Evolutionary conservation across 2,329 filamentous ascomycete species (phyloP), one percentile per base, ranked within the genome.

Genomic region (Venturia oleaginea): DNA sequence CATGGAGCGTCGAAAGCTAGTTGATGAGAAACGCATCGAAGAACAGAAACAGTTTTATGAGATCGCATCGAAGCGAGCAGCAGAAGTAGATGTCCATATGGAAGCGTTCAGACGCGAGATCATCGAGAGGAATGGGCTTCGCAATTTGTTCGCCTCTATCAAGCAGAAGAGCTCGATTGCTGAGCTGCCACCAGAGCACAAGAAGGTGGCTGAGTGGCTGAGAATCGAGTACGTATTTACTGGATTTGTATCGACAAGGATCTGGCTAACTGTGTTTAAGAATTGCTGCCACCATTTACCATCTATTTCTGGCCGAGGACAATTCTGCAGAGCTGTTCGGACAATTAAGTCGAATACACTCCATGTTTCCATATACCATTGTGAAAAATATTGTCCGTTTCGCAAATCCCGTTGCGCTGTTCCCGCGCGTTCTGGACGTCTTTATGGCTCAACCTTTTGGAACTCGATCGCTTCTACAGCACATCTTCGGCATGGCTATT

Each of bases 151-250:
- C 76, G 84, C 89, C 65, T 94, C 97, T 74, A 96, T 99, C 75
- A 90, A 89, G 71, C 87, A 92, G 64, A 97, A 97, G 78, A 83
- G 90, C 66, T 91, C 84, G 4, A 93, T 99, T 63, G 84, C 86
- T 68, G 91, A 97, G 69, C 83, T 99, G 63, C 96, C 91, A 72
- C 88, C 95, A 13, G 92, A 97, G 74, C 97, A 97, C 75, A 90
- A 94, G 72, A 99, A 97, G 74, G 97, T 99, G 73, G 93, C 93
- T 22, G 94, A 99, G 75, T 99, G 94, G 94, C 80, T 97, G 61
- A 88, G 94, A 46, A 99, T 99, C 71, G 94, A 99, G 78, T 81
- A 72, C 62, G 77, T 72, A 24, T 17, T 19, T 37, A n/a, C 22
- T n/a, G 60, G 7, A 4, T 22, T 65, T 40, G 64, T 15, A 11